phyloP scores from a whole-genome alignment of 1,284 basidiomycete species.

The Cryptococcus floricola region DNA sequence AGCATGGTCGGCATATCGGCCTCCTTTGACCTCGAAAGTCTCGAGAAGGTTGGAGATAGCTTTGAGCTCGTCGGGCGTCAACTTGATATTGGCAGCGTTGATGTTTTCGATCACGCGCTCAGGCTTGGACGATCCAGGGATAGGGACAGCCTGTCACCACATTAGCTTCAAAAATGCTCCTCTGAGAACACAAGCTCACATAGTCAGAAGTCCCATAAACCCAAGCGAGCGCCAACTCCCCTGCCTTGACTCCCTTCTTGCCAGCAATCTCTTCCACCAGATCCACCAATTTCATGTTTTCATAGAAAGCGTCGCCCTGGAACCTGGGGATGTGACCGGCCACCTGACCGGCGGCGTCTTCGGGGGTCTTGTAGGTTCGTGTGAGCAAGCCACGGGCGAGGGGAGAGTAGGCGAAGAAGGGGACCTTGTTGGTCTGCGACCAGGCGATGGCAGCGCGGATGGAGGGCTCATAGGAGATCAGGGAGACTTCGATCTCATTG shows the following conservation, averaged over 20 bases:
- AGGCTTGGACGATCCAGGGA: slow-evolving; percentile 56
- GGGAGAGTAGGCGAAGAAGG: slow-evolving; percentile 60
- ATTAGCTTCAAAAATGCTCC: neutral
- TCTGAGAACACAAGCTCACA: slow-evolving; percentile 23
- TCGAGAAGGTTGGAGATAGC: slow-evolving; percentile 50
- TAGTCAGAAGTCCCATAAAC: slow-evolving; percentile 53
- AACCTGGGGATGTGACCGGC: slow-evolving; percentile 34
- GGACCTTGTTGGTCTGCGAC: slow-evolving; percentile 53
- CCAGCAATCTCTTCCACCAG: slow-evolving; percentile 52
- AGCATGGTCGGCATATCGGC: slow-evolving; percentile 25
- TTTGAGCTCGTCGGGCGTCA: slow-evolving; percentile 46
- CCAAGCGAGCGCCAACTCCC: slow-evolving; percentile 64
- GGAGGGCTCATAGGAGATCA: slow-evolving; percentile 54
- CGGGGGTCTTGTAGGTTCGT: slow-evolving; percentile 53
- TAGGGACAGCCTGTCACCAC: slow-evolving; percentile 51
- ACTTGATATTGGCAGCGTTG: slow-evolving; percentile 50
- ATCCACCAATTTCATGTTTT: slow-evolving; percentile 59
- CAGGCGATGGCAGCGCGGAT: slow-evolving; percentile 46
- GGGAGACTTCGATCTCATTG: slow-evolving; percentile 58
- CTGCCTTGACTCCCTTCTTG: slow-evolving; percentile 55
- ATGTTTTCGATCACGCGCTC: slow-evolving; percentile 54
- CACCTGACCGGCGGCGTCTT: slow-evolving; percentile 52
- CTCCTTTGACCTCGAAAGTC: slow-evolving; percentile 31
- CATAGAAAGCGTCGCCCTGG: slow-evolving; percentile 53
- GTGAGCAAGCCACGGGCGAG: slow-evolving; percentile 61